Percentiles rank a stretch among this genome's conserved stretches.
Conservation (phyloP, 2,329 filamentous ascomycete species). For the Cephalotrichum gorgonifer region DNA sequence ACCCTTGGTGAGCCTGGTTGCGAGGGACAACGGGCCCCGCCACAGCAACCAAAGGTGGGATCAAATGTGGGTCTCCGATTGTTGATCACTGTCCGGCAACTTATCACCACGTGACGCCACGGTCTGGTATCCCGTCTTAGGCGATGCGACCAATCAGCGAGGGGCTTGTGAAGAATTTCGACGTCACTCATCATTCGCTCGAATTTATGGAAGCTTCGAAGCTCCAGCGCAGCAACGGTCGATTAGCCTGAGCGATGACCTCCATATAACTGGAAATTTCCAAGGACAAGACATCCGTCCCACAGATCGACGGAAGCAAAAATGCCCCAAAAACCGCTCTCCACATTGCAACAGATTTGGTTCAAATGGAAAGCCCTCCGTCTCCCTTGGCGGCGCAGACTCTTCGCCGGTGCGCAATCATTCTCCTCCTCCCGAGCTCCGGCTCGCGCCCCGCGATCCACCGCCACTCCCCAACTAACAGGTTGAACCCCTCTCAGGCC, state of each 20-base stretch:
- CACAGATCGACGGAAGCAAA: background rate
- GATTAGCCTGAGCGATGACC: background rate
- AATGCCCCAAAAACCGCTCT: constrained; percentile 7
- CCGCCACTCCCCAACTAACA: background rate
- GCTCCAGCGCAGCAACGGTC: background rate
- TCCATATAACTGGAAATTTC: background rate
- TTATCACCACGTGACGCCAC: background rate
- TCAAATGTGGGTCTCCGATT: background rate
- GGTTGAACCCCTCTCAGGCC: constrained; percentile 28
- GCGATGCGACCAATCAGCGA: background rate
- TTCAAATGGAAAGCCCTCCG: constrained; percentile 52
- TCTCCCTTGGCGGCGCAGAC: constrained; percentile 53
- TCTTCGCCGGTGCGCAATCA: constrained; percentile 43
- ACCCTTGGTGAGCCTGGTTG: constrained; percentile 1
- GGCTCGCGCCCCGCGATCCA: background rate
- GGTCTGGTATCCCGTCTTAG: no score
- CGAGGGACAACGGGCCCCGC: constrained; percentile 6
- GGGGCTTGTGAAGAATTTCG: background rate
- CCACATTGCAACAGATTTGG: constrained; percentile 31
- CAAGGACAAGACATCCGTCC: background rate
- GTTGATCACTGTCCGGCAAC: background rate
- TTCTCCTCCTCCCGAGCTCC: background rate
- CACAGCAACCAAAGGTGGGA: background rate
- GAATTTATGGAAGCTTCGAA: background rate
- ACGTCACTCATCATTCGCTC: background rate